Conservation (phyloP, 345 rosid genomes). For the Boechera retrofracta region DNA sequence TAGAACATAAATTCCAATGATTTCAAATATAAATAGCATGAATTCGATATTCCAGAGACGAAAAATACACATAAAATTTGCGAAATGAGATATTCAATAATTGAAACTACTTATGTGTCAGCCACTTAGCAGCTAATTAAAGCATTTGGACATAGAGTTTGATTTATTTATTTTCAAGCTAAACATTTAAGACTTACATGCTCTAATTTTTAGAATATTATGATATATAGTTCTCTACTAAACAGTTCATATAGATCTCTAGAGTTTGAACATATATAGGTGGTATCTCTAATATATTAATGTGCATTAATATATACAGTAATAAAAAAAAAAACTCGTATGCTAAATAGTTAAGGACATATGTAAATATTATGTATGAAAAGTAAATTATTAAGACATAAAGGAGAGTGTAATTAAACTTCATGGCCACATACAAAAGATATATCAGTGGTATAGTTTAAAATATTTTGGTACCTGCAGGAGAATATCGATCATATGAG, state of each 20-base stretch:
- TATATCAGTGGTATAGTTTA: not conserved
- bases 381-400: not conserved
- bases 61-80: no score
- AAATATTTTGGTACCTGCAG: not conserved
- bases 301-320: no score
- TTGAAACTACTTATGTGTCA: not conserved
- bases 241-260: not conserved
- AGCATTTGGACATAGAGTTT: not conserved
- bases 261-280: not conserved
- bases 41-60: not conserved
- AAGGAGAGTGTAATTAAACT: not conserved
- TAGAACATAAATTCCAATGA: not conserved
- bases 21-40: not conserved
- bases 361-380: not conserved
- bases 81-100: not conserved
- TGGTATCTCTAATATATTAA: not conserved
- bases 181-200: not conserved
- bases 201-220: not conserved
- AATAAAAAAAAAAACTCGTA: not conserved
- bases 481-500: conserved; percentile 1
- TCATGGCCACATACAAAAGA: not conserved
- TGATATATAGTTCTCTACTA: not conserved
- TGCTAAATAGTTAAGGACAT: not conserved
- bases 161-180: not conserved
- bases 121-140: not conserved